A percentile compares a stretch with the other conserved stretches of the same genome.
Conservation (phyloP, 164 flowering plant species). For the Kingdonia uniflora region DNA sequence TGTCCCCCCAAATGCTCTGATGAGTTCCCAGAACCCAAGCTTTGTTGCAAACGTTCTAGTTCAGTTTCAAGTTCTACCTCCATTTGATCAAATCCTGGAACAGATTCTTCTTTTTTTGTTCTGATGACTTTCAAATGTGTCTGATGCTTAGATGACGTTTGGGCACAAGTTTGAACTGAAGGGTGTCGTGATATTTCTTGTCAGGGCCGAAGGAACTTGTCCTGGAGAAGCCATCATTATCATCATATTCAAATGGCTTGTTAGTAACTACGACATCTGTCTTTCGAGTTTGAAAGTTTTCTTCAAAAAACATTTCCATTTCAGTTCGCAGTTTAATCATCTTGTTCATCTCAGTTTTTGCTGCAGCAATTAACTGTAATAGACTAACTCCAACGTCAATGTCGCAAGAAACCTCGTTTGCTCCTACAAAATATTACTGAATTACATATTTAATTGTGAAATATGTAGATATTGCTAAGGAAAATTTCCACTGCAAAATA, state of each 20-base stretch:
- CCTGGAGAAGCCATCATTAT: slow-evolving; percentile 14
- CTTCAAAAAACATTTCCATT: slow-evolving; percentile 39
- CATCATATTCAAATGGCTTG: slow-evolving; percentile 7
- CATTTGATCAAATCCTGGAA: slow-evolving; percentile 30
- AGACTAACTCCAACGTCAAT: slow-evolving; percentile 50
- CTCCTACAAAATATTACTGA: slow-evolving; percentile 19
- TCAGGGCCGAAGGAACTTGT: slow-evolving; percentile 14
- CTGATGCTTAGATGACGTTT: not conserved
- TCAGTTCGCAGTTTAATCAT: slow-evolving; percentile 37
- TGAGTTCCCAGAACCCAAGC: slow-evolving; percentile 19
- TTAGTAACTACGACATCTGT: slow-evolving; percentile 13
- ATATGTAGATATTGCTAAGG: not conserved
- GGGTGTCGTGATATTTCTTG: slow-evolving; percentile 8
- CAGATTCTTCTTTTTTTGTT: slow-evolving; percentile 9
- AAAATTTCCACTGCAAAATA: not conserved
- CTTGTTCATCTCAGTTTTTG: slow-evolving; percentile 42
- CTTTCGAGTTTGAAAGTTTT: slow-evolving; percentile 26
- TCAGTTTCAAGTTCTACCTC: slow-evolving; percentile 63
- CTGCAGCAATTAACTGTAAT: slow-evolving; percentile 31
- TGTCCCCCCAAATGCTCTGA: slow-evolving; percentile 10
- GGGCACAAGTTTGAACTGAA: not conserved
- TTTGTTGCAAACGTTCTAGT: slow-evolving; percentile 43
- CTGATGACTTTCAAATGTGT: slow-evolving; percentile 4
- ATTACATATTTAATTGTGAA: not conserved
- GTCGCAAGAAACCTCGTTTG: slow-evolving; percentile 28